phyloP scores from a whole-genome alignment of 192 early-diverging fungal genomes.

The Umbelopsis isabellina region DNA sequence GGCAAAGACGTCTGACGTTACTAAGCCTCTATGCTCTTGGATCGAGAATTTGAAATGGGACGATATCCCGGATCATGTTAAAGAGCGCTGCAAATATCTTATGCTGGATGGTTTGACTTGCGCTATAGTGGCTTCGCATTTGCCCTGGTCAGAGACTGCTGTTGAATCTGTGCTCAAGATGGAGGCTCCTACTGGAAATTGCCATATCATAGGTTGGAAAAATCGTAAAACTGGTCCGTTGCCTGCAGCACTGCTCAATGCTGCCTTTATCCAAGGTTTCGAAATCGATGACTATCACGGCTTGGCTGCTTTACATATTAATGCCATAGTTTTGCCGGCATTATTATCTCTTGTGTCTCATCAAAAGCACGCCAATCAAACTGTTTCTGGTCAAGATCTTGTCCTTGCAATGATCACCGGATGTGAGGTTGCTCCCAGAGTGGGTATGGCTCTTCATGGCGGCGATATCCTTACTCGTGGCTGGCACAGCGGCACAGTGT shows the following conservation, averaged over 20 bases:
- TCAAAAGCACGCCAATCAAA: background rate
- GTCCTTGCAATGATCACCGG: conserved; percentile 18
- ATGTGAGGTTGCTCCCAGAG: conserved; percentile 27
- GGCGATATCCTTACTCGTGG: conserved; percentile 28
- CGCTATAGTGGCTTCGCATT: conserved; percentile 21
- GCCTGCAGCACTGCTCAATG: conserved; percentile 21
- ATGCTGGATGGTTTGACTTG: conserved; percentile 26
- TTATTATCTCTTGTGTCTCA: conserved; percentile 14
- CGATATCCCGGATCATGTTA: conserved; percentile 9
- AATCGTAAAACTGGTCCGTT: conserved; percentile 18
- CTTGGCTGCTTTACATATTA: conserved; percentile 20
- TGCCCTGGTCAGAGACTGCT: conserved; percentile 24
- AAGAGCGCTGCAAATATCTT: conserved; percentile 24
- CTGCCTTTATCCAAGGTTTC: conserved; percentile 27
- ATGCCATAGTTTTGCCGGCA: conserved; percentile 23
- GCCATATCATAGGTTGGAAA: conserved; percentile 20
- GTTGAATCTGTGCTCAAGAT: conserved; percentile 18
- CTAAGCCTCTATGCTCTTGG: conserved; percentile 4
- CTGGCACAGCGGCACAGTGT: conserved; percentile 31
- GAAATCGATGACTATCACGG: conserved; percentile 29
- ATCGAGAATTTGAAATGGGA: conserved; percentile 16
- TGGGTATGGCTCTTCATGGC: conserved; percentile 26
- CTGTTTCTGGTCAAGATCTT: conserved; percentile 21
- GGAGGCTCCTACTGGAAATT: conserved; percentile 17
- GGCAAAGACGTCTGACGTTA: background rate